Evolutionary conservation across 1,139 yeast species (phyloP).

Genomic region (Candida sanyaensis): DNA sequence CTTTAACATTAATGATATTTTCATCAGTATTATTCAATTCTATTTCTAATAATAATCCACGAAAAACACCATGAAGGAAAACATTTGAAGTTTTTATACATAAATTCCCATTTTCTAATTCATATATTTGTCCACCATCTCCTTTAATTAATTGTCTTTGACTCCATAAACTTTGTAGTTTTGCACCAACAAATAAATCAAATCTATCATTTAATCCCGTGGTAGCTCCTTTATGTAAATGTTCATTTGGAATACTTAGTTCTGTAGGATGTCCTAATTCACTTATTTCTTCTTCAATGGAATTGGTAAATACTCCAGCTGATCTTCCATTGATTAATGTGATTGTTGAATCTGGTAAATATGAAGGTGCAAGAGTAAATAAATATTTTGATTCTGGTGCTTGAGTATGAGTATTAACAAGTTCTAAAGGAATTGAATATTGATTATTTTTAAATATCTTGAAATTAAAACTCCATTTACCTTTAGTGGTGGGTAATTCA

Average conservation of each 20-base stretch:
- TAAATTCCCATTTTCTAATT: constrained; percentile 48
- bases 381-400: constrained; percentile 50
- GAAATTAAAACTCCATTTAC: constrained; percentile 66
- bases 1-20: constrained; percentile 17
- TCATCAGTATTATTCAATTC: constrained; percentile 29
- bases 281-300: constrained; percentile 37
- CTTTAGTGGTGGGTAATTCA: constrained; percentile 57
- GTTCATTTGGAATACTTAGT: constrained; percentile 38
- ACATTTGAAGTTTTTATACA: constrained; percentile 67
- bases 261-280: constrained; percentile 18
- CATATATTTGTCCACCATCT: constrained; percentile 71
- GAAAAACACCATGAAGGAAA: constrained; percentile 71
- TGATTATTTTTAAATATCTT: constrained; percentile 66
- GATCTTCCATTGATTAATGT: constrained; percentile 55
- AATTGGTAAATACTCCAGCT: constrained; percentile 44
- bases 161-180: constrained; percentile 72
- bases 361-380: constrained; percentile 59
- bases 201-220: constrained; percentile 51
- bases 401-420: constrained; percentile 25
- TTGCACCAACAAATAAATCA: constrained; percentile 51
- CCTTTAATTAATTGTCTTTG: constrained; percentile 74
- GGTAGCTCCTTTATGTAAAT: constrained; percentile 47
- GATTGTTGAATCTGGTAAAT: constrained; percentile 51
- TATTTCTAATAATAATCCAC: constrained; percentile 67
- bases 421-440: constrained; percentile 46